Percentiles rank a stretch among this genome's conserved stretches.
Evolutionary conservation across 345 rosid genomes (phyloP).

Genomic region (Euphorbia peplus): DNA sequence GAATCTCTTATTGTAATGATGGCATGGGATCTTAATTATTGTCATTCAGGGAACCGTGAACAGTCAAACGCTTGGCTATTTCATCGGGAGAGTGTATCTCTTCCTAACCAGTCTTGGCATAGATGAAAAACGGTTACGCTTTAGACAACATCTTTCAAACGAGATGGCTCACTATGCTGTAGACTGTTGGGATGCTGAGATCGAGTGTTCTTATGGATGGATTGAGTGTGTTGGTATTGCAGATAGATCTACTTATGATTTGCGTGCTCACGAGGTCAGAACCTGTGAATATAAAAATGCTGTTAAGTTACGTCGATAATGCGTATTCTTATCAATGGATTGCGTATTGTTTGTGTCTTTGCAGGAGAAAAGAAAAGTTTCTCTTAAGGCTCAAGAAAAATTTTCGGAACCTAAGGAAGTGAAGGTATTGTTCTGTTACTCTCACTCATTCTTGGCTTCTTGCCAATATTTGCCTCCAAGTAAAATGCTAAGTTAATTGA

Average conservation of each 20-base stretch:
- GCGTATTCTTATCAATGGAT: too few relatives aligned
- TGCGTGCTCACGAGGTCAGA: slow-evolving; percentile 75
- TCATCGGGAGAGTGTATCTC: slow-evolving; percentile 91
- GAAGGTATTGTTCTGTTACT: slow-evolving; percentile 49
- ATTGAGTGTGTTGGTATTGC: slow-evolving; percentile 98
- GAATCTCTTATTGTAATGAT: background rate
- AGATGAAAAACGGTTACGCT: slow-evolving; percentile 70
- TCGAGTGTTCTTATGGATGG: slow-evolving; percentile 94
- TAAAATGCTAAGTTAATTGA: too few relatives aligned
- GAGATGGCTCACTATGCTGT: slow-evolving; percentile 99
- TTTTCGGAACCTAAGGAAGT: slow-evolving; percentile 84
- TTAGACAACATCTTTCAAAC: slow-evolving; percentile 93
- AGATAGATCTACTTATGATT: slow-evolving; percentile 91
- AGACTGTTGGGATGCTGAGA: slow-evolving; percentile 99
- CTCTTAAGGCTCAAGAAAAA: slow-evolving; percentile 83
- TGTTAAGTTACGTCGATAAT: too few relatives aligned
- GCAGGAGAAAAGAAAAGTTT: slow-evolving; percentile 82
- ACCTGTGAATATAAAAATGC: background rate
- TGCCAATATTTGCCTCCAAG: too few relatives aligned
- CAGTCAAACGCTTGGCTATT: slow-evolving; percentile 91
- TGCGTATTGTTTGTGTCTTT: slow-evolving; percentile 5
- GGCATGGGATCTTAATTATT: slow-evolving; percentile 15
- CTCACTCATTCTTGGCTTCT: too few relatives aligned
- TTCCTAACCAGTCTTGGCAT: slow-evolving; percentile 82
- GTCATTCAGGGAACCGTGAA: slow-evolving; percentile 71